Base-by-base conservation (phyloP, 2,329 filamentous ascomycete genomes). In the Botryotinia convoluta region DNA sequence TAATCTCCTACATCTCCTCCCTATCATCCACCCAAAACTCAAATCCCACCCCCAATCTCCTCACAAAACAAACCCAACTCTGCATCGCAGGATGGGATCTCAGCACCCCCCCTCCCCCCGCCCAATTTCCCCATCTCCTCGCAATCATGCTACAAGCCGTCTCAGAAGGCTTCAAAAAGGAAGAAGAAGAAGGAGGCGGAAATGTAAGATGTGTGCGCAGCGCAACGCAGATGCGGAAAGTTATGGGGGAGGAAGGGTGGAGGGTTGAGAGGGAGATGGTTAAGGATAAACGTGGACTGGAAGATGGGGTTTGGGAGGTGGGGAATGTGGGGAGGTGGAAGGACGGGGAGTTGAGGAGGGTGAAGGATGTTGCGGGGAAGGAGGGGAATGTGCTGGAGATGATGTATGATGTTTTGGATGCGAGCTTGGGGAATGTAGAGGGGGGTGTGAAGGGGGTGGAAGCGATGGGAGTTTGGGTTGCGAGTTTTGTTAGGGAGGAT, bases 231-330 rank as follows among this genome's bases (percentile, higher is more conserved):
- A 60, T 72, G 14, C 45, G 44, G n/a, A 18, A 35, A 5, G n/a
- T 67, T 29, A 39, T 77, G 82, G 1, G 6, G 7, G 68, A 32
- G 14, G 10, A 4, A 35, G 59, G 35, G 12, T 84, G 83, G 4
- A 16, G 73, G 35, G 77, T 73, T 20, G 63, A 65, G 20, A 81
- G 78, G 1, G 84, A 84, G 3, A 87, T 83, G 83, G 72, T 74
- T 83, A 72, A 73, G 16, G 79, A 80, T 35, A 79, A 75, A 8
- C 83, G 86, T 32, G 84, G 79, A 4, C 73, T 88, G 75, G 71
- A 80, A 39, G 86, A 88, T 78, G 86, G 83, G 48, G 74, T 77
- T 72, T 87, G 87, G 86, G 85, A 88, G 77, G 81, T 83, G 1
- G 79, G 75, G 20, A 69, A 45, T 14, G 77, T 80, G 26, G 77